Conservation (phyloP, 352 stramenopile genomes). For the Globisporangium irregulare region DNA sequence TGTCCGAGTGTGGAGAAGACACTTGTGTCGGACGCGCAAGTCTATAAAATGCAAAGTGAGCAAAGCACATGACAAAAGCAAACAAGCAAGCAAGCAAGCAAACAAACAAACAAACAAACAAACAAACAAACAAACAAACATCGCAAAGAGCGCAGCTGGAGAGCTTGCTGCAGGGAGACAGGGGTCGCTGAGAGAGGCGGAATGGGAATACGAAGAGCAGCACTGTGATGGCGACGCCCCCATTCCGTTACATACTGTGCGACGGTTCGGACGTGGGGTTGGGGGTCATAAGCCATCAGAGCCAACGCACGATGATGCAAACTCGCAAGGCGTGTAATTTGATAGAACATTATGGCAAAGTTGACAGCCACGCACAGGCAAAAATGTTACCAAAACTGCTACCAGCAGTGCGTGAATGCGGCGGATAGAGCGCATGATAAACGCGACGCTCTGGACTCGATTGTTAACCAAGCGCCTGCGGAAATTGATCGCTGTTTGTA, state of each 20-base stretch:
- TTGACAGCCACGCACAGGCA: too few relatives aligned
- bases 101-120: too few relatives aligned
- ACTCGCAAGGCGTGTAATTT: too few relatives aligned
- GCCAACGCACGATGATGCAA: too few relatives aligned
- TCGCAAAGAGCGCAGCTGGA: background rate
- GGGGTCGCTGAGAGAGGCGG: background rate
- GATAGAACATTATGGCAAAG: too few relatives aligned
- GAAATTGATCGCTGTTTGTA: background rate
- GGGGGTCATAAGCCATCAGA: too few relatives aligned
- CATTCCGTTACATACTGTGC: background rate
- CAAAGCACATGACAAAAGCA: background rate
- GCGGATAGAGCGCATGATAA: too few relatives aligned
- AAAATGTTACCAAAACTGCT: too few relatives aligned
- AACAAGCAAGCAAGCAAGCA: background rate
- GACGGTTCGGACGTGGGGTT: background rate
- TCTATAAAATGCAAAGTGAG: background rate
- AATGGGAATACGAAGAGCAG: background rate
- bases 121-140: too few relatives aligned
- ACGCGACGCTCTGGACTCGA: too few relatives aligned
- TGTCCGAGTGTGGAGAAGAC: background rate
- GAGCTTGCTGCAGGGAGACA: background rate
- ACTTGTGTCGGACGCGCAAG: background rate
- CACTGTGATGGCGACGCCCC: background rate
- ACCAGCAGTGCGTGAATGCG: too few relatives aligned
- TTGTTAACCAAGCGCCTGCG: background rate